Base-by-base conservation (phyloP, 2,329 filamentous ascomycete genomes). In the Cordyceps cateniannulata region DNA sequence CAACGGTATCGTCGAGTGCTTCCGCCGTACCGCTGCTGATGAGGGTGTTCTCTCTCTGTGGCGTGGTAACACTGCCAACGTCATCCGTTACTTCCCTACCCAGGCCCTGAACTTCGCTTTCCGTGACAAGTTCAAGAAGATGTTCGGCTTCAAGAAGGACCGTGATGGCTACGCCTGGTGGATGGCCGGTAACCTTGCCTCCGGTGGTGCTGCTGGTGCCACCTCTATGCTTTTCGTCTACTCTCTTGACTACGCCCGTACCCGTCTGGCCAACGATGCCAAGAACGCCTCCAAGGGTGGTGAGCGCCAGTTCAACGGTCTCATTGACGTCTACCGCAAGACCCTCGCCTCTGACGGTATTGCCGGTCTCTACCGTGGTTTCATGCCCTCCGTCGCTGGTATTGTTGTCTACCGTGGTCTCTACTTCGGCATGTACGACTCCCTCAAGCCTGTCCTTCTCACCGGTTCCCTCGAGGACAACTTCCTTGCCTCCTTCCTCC, bases 361-460 rank as follows among this genome's bases (percentile, higher is more conserved):
- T 83, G 90, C 88, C 77, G 95, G 95, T 96, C 93, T 99, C 76
- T 99, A 99, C 91, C 95, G 95, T 96, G 95, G 95, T 86, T 99
- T 99, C 90, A 92, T 93, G 86, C 95, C 96, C 79, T 99, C 95
- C 76, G 95, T 99, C 76, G 86, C 90, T 81, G 95, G 95, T 89
- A 99, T 99, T 81, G 81, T 99, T 75, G 95, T 99, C 84, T 99
- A 99, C 91, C 95, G 95, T 91, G 95, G 95, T 97, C 92, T 99
- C 74, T 99, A 99, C 93, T 99, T 99, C 90, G 95, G 95, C 79
- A 90, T 99, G 90, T 99, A 99, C 92, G 95, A 99, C 85, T 99
- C 95, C 72, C 88, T 99, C 87, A 99, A 99, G 92, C 95, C 95
- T 73, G 91, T 98, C 76, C 80, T 98, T 81, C 91, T 99, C 69